Evolutionary conservation across 225 moss, liverwort and hornwort genomes (phyloP).

Genomic region (Straminergon stramineum): DNA sequence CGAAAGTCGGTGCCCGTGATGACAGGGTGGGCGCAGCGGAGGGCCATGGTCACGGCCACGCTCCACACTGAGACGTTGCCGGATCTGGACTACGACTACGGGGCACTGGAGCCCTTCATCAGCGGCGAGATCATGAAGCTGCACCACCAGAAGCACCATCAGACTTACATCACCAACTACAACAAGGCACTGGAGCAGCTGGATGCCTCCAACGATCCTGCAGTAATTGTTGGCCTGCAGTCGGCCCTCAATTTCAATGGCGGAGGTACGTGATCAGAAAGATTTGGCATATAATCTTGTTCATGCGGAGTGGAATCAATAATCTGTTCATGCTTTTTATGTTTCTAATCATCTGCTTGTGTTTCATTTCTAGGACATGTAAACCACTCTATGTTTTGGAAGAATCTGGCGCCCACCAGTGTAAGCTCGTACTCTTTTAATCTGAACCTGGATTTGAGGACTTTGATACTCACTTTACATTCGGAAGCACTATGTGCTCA

Average conservation of each 20-base stretch:
- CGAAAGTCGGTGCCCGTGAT: constrained; percentile 4
- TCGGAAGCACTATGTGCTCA: background rate
- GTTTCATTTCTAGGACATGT: constrained; percentile 55
- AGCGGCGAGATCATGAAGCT: constrained; percentile 93
- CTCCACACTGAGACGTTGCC: constrained; percentile 52
- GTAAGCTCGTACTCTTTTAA: constrained; percentile 25
- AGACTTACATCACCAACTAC: constrained; percentile 83
- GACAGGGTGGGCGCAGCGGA: constrained; percentile 24
- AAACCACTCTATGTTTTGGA: constrained; percentile 94
- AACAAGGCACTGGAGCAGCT: constrained; percentile 94
- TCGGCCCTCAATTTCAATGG: constrained; percentile 84
- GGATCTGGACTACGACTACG: constrained; percentile 83
- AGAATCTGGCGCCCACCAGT: constrained; percentile 71
- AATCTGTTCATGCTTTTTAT: background rate
- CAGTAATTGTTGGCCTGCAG: constrained; percentile 55
- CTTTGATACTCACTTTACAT: background rate
- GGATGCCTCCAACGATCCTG: constrained; percentile 27
- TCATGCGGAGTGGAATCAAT: background rate
- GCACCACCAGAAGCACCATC: constrained; percentile 98
- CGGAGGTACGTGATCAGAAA: constrained; percentile 44
- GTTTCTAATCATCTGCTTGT: background rate
- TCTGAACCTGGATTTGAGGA: background rate
- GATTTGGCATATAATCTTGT: background rate
- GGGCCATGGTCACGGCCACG: constrained; percentile 33
- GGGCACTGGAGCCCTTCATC: constrained; percentile 76